phyloP scores from a whole-genome alignment of 768 basidiomycete genomes.

The Cystobasidium tubakii region DNA sequence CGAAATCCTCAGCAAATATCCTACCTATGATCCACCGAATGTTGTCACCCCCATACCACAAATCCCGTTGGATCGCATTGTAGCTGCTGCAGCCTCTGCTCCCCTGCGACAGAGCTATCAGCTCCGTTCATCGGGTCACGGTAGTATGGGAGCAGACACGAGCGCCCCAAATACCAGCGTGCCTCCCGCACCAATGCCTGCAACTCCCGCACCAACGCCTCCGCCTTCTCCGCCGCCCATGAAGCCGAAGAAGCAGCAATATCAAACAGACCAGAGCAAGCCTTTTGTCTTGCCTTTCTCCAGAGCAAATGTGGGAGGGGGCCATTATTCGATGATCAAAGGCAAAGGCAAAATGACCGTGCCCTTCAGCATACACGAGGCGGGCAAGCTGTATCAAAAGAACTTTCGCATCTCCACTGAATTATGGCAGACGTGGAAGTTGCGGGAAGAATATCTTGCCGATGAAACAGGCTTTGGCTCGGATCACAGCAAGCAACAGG shows the following conservation, averaged over 20 bases:
- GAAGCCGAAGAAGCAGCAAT: constrained; percentile 96
- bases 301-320: constrained; percentile 48
- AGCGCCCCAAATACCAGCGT: neutral
- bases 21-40: constrained; percentile 70
- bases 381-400: constrained; percentile 76
- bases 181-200: constrained; percentile 51
- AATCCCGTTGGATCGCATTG: constrained; percentile 55
- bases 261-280: constrained; percentile 88
- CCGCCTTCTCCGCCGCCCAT: constrained; percentile 65
- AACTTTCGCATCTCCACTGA: constrained; percentile 87
- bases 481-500: constrained; percentile 28
- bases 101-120: constrained; percentile 65
- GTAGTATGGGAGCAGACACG: constrained; percentile 37
- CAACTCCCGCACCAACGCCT: constrained; percentile 63
- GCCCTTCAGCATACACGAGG: constrained; percentile 92
- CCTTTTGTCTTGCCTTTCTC: constrained; percentile 97
- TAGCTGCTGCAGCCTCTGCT: constrained; percentile 85
- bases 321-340: constrained; percentile 50
- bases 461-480: constrained; percentile 80
- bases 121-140: neutral
- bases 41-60: constrained; percentile 45
- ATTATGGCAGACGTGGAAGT: constrained; percentile 88
- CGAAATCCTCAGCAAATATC: constrained; percentile 91
- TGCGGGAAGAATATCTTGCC: constrained; percentile 88
- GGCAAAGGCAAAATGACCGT: constrained; percentile 63